Conservation (phyloP, 352 stramenopile species). For the Globisporangium megalacanthum region DNA sequence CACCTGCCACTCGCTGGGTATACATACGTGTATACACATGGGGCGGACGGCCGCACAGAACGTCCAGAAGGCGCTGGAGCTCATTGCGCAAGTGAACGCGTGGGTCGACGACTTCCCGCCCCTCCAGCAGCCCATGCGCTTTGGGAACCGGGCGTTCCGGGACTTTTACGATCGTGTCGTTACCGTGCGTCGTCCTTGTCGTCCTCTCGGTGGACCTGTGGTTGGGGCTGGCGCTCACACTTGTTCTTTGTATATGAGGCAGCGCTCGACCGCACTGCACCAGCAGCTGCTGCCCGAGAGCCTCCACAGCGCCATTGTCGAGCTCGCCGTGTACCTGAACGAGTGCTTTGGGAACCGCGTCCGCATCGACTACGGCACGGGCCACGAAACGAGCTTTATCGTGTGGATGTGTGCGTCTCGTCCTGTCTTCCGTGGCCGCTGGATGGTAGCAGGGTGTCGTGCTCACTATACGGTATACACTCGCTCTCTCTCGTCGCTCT, state of each 20-base stretch:
- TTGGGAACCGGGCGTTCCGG: conserved; percentile 94
- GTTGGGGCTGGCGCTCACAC: background rate
- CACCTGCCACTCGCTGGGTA: too few relatives aligned
- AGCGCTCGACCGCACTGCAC: conserved; percentile 54
- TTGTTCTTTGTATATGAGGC: conserved; percentile 5
- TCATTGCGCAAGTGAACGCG: conserved; percentile 59
- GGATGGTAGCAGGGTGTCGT: too few relatives aligned
- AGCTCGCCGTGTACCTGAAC: conserved; percentile 94
- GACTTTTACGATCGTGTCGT: conserved; percentile 82
- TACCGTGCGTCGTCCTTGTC: conserved; percentile 31
- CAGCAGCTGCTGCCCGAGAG: conserved; percentile 53
- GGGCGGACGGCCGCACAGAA: conserved; percentile 28
- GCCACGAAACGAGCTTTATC: conserved; percentile 97
- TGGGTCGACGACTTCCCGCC: conserved; percentile 92
- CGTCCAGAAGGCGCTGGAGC: conserved; percentile 56
- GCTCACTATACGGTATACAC: background rate
- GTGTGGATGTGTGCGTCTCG: conserved; percentile 87
- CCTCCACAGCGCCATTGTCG: conserved; percentile 66
- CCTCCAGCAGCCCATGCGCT: conserved; percentile 92
- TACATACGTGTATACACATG: too few relatives aligned
- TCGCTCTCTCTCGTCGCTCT: conserved; percentile 1
- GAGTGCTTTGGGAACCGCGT: conserved; percentile 96
- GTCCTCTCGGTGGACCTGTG: too few relatives aligned
- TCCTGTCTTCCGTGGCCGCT: conserved; percentile 13
- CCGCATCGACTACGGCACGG: conserved; percentile 98